Conservation (phyloP, 1,139 yeast genomes). For the Zygoascus hellenicus region DNA sequence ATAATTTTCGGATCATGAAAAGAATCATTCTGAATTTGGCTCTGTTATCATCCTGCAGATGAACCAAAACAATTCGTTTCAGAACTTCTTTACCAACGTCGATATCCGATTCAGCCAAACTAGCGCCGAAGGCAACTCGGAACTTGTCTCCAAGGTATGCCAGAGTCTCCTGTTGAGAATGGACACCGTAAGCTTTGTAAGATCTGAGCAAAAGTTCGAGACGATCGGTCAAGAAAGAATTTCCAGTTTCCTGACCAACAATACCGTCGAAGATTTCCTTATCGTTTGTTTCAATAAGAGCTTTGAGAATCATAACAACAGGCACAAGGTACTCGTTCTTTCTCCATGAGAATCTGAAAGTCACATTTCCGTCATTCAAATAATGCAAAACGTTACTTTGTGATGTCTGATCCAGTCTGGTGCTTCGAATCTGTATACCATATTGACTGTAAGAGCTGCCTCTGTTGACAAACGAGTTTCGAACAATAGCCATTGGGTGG, state of each 20-base stretch:
- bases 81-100: constrained; percentile 88
- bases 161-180: constrained; percentile 79
- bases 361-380: constrained; percentile 90
- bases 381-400: constrained; percentile 96
- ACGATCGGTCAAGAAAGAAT: constrained; percentile 97
- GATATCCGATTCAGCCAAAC: constrained; percentile 80
- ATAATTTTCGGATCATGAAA: constrained; percentile 93
- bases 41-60: constrained; percentile 52
- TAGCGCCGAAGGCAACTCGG: constrained; percentile 84
- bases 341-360: constrained; percentile 95
- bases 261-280: constrained; percentile 94
- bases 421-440: constrained; percentile 92
- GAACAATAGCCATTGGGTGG: constrained; percentile 95
- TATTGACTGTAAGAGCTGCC: constrained; percentile 84
- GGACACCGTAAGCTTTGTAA: constrained; percentile 71
- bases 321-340: constrained; percentile 94
- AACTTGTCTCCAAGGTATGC: constrained; percentile 95
- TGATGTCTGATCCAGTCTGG: constrained; percentile 94
- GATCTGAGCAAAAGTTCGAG: constrained; percentile 85
- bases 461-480: constrained; percentile 92
- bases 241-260: constrained; percentile 78
- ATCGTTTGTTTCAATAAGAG: constrained; percentile 84
- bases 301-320: constrained; percentile 86
- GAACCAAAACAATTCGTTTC: constrained; percentile 81
- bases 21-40: constrained; percentile 84